Base-by-base conservation (phyloP, 192 early-diverging fungal species). In the Coemansia sp. region DNA sequence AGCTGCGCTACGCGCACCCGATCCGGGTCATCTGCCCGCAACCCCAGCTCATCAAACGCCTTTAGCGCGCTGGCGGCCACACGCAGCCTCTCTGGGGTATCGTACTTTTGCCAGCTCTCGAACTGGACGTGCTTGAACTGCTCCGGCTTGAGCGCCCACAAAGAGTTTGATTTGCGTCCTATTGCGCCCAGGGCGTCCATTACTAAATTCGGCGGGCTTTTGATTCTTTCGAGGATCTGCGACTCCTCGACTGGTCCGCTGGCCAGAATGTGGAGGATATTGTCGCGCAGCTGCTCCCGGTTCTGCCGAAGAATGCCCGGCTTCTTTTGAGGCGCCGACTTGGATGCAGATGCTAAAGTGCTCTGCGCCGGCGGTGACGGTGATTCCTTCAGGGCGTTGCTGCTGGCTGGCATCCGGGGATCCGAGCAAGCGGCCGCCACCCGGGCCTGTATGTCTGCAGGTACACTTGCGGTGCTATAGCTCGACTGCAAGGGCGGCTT, bases 41-140 rank as follows among this genome's bases (percentile, higher is more conserved):
- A 57, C 0, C 73, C 78, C 24, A 87, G 66, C 24, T 31, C 50
- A 46, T 87, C 82, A 44, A 87, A 84, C 11, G 85, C 85, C 5
- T 49, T 47, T 1, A 68, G 62, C 9, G 82, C 82, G 33, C 80
- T 81, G 27, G 35, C 58, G 14, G 74, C 51, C 6, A 75, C 85
- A 23, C 50, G 46, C 22, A 68, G 67, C 9, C 73, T 58, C 28
- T 69, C 67, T 45, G 58, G 63, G 12, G 58, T 66, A 19, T 54
- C 69, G 53, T 84, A 85, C 32, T 45, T 69, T 11, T 67, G 69
- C 85, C 85, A 87, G 42, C 70, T 65, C 23, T 78, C 69, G 6
- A 87, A 71, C 53, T 77, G 69, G 27, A 87, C 76, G 28, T 76
- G 67, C 42, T 61, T 70, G 54, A 78, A 87, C 14, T 65, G 57